phyloP scores from a whole-genome alignment of 2,329 filamentous ascomycete species.

The Epichloe bromicola region DNA sequence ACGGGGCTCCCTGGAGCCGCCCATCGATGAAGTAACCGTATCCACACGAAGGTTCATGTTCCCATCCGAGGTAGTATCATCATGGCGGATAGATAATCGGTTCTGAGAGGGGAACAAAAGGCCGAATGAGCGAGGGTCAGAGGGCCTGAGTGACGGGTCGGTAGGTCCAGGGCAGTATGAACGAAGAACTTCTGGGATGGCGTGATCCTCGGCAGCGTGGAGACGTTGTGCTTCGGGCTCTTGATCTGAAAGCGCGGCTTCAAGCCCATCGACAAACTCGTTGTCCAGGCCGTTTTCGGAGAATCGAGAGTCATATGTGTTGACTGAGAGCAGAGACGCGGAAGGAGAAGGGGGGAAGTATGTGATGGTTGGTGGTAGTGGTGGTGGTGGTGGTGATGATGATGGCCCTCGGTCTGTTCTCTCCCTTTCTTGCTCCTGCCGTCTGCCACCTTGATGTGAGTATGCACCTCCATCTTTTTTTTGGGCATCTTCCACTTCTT shows the following conservation, averaged over 20 bases:
- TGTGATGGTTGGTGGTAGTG: slow-evolving; percentile 2
- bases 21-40: slow-evolving; percentile 43
- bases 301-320: slow-evolving; percentile 68
- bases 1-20: neutral
- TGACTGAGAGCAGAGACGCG: slow-evolving; percentile 42
- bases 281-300: slow-evolving; percentile 19
- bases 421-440: neutral
- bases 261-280: slow-evolving; percentile 15
- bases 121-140: slow-evolving; percentile 71
- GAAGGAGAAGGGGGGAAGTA: slow-evolving; percentile 8
- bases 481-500: neutral
- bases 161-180: neutral
- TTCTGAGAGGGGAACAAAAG: slow-evolving; percentile 76
- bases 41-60: slow-evolving; percentile 95
- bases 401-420: neutral
- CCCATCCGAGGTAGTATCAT: slow-evolving; percentile 78
- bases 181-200: slow-evolving; percentile 2
- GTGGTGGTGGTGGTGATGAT: neutral
- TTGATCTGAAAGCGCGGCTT: neutral
- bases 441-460: neutral
- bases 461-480: neutral
- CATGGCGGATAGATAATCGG: slow-evolving; percentile 72
- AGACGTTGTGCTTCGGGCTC: neutral
- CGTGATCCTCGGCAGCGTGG: neutral
- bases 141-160: slow-evolving; percentile 29